Evolutionary conservation across 2,329 filamentous ascomycete species (phyloP).

Genomic region (Cercospora citrullina): DNA sequence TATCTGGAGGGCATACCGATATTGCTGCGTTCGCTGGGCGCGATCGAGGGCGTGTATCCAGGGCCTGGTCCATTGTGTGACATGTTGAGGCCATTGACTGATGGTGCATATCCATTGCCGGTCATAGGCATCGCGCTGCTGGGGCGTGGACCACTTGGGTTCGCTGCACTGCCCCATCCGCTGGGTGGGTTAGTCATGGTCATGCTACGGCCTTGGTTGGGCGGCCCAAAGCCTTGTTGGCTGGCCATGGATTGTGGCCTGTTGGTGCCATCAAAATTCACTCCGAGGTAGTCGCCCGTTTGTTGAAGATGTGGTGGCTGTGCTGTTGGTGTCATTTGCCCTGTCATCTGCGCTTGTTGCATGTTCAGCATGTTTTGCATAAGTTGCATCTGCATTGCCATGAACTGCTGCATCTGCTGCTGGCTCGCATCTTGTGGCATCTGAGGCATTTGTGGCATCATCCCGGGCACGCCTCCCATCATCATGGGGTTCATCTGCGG

Average conservation of each 20-base stretch:
- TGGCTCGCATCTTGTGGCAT: constrained; percentile 28
- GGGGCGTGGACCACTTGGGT: constrained; percentile 48
- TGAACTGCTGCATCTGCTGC: constrained; percentile 42
- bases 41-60: constrained; percentile 85
- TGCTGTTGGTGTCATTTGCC: constrained; percentile 17
- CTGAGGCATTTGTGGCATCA: constrained; percentile 29
- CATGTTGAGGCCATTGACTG: constrained; percentile 43
- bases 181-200: constrained; percentile 73
- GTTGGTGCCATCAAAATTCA: constrained; percentile 24
- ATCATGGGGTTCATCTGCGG: constrained; percentile 31
- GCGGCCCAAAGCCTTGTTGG: constrained; percentile 30
- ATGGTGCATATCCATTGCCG: constrained; percentile 34
- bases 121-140: constrained; percentile 39
- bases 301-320: constrained; percentile 19
- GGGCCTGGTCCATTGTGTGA: constrained; percentile 41
- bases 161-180: constrained; percentile 32
- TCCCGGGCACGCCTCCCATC: constrained; percentile 25
- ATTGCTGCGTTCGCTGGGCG: constrained; percentile 93
- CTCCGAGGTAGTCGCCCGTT: constrained; percentile 30
- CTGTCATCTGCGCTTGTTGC: constrained; percentile 37
- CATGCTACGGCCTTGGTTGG: constrained; percentile 62
- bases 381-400: constrained; percentile 43
- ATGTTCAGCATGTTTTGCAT: constrained; percentile 44
- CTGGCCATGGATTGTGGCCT: constrained; percentile 50
- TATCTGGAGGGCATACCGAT: constrained; percentile 87